Evolutionary conservation across 2,329 filamentous ascomycete genomes (phyloP).

Genomic region (Ascochyta fabae): DNA sequence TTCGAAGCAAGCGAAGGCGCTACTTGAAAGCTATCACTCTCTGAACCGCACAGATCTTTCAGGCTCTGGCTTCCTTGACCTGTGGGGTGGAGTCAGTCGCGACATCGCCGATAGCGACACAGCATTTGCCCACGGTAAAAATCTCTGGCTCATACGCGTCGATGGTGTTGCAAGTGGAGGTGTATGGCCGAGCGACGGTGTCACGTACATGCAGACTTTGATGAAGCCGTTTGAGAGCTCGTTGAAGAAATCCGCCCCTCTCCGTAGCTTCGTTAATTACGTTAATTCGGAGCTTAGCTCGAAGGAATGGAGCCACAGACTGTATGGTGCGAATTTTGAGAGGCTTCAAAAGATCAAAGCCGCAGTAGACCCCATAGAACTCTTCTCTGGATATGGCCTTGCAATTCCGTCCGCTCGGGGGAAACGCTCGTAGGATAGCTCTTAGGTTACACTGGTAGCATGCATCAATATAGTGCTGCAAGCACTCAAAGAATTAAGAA

Average conservation of each 20-base stretch:
- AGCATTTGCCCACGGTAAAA: constrained; percentile 23
- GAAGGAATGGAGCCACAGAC: constrained; percentile 23
- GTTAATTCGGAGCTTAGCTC: constrained; percentile 23
- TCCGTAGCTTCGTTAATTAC: constrained; percentile 29
- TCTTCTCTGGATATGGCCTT: constrained; percentile 23
- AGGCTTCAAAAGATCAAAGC: constrained; percentile 25
- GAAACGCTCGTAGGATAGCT: neutral
- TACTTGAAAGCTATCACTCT: constrained; percentile 15
- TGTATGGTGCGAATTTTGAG: constrained; percentile 24
- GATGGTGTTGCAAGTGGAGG: constrained; percentile 18
- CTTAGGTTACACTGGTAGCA: neutral
- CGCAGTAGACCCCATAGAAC: constrained; percentile 16
- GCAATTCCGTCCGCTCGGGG: constrained; percentile 6
- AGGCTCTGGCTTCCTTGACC: constrained; percentile 25
- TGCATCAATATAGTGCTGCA: neutral
- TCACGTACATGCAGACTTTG: constrained; percentile 26
- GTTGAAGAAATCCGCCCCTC: constrained; percentile 17
- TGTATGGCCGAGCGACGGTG: constrained; percentile 25
- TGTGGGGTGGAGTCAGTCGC: constrained; percentile 27
- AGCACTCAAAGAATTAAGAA: constrained; percentile 3
- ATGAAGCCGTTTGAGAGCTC: constrained; percentile 24
- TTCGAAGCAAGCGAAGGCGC: constrained; percentile 17
- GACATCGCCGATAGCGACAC: constrained; percentile 22
- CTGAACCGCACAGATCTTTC: constrained; percentile 25
- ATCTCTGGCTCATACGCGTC: constrained; percentile 33